phyloP scores from a whole-genome alignment of 305 asterid species.

The Fraxinus xanthoxyloides region DNA sequence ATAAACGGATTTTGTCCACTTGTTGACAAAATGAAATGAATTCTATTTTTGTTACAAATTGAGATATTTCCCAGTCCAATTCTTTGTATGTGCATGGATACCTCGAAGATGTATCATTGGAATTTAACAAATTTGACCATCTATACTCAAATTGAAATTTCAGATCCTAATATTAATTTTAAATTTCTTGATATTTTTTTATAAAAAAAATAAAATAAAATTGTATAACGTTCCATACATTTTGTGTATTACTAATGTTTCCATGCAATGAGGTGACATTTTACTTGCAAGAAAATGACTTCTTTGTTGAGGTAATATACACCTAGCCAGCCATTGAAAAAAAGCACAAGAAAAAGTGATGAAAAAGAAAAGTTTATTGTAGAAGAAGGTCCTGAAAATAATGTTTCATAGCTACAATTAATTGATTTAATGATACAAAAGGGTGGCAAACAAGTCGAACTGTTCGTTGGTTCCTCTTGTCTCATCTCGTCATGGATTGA shows the following conservation, averaged over 20 bases:
- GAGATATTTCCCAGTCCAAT: background rate
- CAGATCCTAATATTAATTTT: background rate
- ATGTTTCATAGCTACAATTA: background rate
- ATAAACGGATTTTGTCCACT: background rate
- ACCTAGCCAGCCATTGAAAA: background rate
- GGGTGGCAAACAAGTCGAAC: background rate
- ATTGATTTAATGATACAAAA: no score
- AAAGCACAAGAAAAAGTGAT: background rate
- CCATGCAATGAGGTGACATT: background rate
- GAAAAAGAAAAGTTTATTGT: no score
- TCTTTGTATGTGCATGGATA: background rate
- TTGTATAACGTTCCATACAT: background rate
- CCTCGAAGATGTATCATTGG: background rate
- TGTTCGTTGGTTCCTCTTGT: background rate
- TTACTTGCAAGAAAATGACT: background rate
- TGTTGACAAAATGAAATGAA: background rate
- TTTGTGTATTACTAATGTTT: no score
- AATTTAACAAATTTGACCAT: background rate
- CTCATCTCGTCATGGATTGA: background rate
- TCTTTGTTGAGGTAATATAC: background rate
- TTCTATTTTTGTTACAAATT: background rate
- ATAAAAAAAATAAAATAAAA: no score
- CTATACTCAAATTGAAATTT: background rate
- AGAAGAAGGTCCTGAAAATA: background rate
- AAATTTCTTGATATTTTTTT: background rate